Evolutionary conservation across 306 rosid species (phyloP).

Genomic region (Prunus salicina): DNA sequence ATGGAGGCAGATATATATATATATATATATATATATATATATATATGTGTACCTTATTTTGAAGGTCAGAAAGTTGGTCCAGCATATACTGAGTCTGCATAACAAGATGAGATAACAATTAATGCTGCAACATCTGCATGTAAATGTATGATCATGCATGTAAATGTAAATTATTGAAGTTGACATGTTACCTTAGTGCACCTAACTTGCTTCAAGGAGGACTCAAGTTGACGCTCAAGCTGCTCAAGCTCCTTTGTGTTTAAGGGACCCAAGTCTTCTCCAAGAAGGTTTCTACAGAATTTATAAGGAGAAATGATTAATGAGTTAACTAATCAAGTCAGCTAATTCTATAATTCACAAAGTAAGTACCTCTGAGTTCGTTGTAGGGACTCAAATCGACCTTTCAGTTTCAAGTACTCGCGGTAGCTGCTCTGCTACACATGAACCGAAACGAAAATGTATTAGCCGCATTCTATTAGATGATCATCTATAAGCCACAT

Average conservation of each 20-base stretch:
- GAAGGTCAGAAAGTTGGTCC: conserved; percentile 91
- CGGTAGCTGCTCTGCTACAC: conserved; percentile 74
- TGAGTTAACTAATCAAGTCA: too few species aligned
- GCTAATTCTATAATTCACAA: neutral
- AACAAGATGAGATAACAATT: conserved; percentile 2
- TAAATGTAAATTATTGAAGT: neutral
- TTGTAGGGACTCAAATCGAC: conserved; percentile 81
- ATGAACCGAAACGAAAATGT: neutral
- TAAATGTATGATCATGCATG: neutral
- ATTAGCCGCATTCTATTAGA: conserved; percentile 1
- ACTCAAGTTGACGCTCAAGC: conserved; percentile 89
- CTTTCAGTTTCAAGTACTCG: conserved; percentile 88
- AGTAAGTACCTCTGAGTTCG: conserved; percentile 81
- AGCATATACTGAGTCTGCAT: conserved; percentile 96
- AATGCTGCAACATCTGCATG: neutral
- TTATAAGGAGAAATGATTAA: neutral
- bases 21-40: neutral
- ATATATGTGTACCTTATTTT: conserved; percentile 58
- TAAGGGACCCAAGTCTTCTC: conserved; percentile 89
- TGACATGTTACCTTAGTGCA: conserved; percentile 62
- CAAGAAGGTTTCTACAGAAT: conserved; percentile 73
- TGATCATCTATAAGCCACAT: neutral
- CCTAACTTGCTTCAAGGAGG: conserved; percentile 84
- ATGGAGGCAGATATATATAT: neutral
- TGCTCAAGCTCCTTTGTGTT: conserved; percentile 90